Percentiles rank a stretch among this genome's conserved stretches.
phyloP scores from a whole-genome alignment of 768 basidiomycete genomes.

The Boletus rufocinnamomeus region DNA sequence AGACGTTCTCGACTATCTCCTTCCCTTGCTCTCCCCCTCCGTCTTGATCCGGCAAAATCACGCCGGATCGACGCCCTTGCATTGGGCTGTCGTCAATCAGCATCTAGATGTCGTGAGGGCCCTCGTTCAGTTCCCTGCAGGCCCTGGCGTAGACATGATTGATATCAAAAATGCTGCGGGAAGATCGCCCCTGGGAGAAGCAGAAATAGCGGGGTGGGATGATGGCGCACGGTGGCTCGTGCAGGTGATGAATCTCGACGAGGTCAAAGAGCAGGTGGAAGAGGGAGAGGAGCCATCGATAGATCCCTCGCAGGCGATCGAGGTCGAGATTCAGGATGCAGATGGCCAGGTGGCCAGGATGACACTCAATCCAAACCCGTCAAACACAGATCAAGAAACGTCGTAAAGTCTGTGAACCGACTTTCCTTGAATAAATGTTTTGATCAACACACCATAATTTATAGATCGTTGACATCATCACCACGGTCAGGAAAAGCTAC shows the following conservation, averaged over 20 bases:
- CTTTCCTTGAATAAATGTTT: too few species aligned
- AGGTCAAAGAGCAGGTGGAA: constrained; percentile 35
- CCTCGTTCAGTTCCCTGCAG: constrained; percentile 56
- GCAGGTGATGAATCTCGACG: constrained; percentile 75
- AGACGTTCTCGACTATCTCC: constrained; percentile 78
- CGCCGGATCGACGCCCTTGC: constrained; percentile 80
- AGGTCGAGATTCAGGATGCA: constrained; percentile 73
- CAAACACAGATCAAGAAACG: neutral
- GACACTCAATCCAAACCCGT: constrained; percentile 39
- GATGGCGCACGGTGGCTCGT: constrained; percentile 86
- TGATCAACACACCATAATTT: neutral
- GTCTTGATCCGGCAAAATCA: constrained; percentile 35
- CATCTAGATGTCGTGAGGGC: constrained; percentile 65
- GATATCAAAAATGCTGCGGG: constrained; percentile 76
- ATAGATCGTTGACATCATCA: neutral
- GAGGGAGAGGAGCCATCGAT: constrained; percentile 33
- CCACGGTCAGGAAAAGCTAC: neutral
- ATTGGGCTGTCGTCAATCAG: constrained; percentile 88
- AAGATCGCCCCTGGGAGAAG: constrained; percentile 77
- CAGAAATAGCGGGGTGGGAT: constrained; percentile 77
- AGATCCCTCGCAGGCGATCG: constrained; percentile 45
- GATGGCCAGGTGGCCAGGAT: constrained; percentile 69
- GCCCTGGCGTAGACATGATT: constrained; percentile 68
- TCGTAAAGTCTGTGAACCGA: neutral
- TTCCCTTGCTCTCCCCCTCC: constrained; percentile 47